Conservation (phyloP, 345 rosid species). For the Lepidium aucheri region DNA sequence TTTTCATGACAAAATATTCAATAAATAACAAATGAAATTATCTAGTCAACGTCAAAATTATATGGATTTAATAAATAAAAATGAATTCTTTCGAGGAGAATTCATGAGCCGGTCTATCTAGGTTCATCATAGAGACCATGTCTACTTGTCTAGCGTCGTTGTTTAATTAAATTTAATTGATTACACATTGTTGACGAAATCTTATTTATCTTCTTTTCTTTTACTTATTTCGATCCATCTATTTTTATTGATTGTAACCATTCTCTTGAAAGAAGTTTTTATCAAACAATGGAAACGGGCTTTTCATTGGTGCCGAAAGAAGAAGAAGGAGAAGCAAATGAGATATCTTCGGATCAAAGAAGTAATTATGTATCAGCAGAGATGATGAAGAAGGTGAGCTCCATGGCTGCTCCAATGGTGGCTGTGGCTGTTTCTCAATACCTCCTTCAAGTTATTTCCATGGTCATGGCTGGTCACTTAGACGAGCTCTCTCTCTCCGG, state of each 20-base stretch:
- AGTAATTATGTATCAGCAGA: neutral
- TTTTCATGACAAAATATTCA: no score
- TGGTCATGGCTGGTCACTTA: conserved; percentile 28
- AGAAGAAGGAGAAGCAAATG: neutral
- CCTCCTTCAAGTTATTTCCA: conserved; percentile 25
- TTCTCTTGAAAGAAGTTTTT: neutral
- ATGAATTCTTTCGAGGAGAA: no score
- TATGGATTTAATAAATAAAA: no score
- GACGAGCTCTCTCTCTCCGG: conserved; percentile 23
- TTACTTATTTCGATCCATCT: neutral
- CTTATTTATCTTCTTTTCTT: neutral
- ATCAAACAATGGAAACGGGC: conserved; percentile 2
- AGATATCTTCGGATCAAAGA: neutral
- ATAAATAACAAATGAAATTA: no score
- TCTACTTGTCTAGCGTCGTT: neutral
- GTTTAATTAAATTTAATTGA: neutral
- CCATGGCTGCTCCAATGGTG: conserved; percentile 30
- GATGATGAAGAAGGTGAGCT: conserved; percentile 27
- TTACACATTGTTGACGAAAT: neutral
- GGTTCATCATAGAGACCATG: neutral
- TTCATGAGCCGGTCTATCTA: no score
- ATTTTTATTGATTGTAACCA: neutral
- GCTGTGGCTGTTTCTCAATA: conserved; percentile 21
- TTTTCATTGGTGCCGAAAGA: conserved; percentile 9
- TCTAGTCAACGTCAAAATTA: no score